Evolutionary conservation across 192 early-diverging fungal genomes (phyloP), one percentile per base, ranked within the genome.

Genomic region (Geosiphon pyriformis): DNA sequence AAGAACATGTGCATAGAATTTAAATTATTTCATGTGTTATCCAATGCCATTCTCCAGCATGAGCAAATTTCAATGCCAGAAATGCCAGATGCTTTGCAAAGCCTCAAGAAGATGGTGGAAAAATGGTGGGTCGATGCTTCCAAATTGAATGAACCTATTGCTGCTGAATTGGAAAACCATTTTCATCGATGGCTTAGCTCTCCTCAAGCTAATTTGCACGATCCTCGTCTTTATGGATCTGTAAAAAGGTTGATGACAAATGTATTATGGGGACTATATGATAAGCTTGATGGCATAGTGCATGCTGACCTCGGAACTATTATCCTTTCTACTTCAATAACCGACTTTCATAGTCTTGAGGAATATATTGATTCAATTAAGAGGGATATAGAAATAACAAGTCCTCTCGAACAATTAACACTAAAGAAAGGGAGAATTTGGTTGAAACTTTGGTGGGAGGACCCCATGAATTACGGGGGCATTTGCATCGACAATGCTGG

Each of bases 161-260:
- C 26, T 15, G 32, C 10, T 17, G 11, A 30, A 15, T 12, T 57
- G 23, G 32, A 29, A n/a, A 17, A 32, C 17, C 4, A 57, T 57
- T 57, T 57, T 17, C 29, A 57, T 29, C 15, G 12, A 18, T 57
- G 55, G 55, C 55, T 57, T 57, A 27, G 55, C 17, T 29, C 55
- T 29, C 12, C 17, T 18, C 11, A 57, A 30, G 23, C 55, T 30
- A 57, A 57, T 31, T 31, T 57, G 25, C 32, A 57, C 32, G 55
- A 57, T 31, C 29, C 4, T 10, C 23, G 15, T 31, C 23, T 57
- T 31, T 31, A 11, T 57, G 55, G 55, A 31, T 1, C 30, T 27
- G 30, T 57, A 4, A 4, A 31, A 17, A 27, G 12, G n/a, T 57
- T 57, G 55, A 34, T 57, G 55, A 32, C 12, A 7, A 57, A 57